Evolutionary conservation across 352 stramenopile genomes (phyloP), one percentile per base, ranked within the genome.

Genomic region (Phytophthora vignae): DNA sequence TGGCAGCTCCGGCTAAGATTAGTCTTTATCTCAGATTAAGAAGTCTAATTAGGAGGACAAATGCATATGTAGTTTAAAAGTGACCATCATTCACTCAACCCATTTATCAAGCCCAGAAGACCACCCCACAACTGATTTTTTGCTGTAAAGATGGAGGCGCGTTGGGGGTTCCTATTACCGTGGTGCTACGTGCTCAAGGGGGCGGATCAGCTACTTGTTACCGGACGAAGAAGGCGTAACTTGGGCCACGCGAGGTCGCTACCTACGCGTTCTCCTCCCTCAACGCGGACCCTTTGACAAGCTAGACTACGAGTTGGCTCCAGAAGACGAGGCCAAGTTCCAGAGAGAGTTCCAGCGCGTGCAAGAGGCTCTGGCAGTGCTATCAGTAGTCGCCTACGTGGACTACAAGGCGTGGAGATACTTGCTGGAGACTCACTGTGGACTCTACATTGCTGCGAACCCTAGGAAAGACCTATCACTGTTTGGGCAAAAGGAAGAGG

Each of bases 371-470:
- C 31, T 67, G 49, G 36, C 49, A 3, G 14, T 55, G 15, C 22
- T 67, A 12, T 14, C 49, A 8, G 60, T 33, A 12, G 60, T 67
- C 5, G 60, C 49, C 2, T 21, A 67, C n/a, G 46, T 42, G 29
- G 59, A 66, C 36, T 50, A 46, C 25, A 21, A n/a, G 0, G 46
- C n/a, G 3, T 57, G 27, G 46, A 57, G 27, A 50, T 56, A 65
- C 22, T 48, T 58, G 9, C 12, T 65, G n/a, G 19, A 27, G 17
- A 21, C 31, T 6, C 29, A 64, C 25, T 56, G 56, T 54, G 21
- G 40, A 9, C 11, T 55, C 19, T 44, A 36, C 22, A 31, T 27
- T 3, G 25, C 4, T 31, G 27, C 7, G 27, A 31, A 31, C 27
- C 27, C 7, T 31, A 31, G 27, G 27, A 6, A 8, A 31, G 27